Evolutionary conservation across 2,329 filamentous ascomycete species (phyloP).

Genomic region (Aspergillus sp.): DNA sequence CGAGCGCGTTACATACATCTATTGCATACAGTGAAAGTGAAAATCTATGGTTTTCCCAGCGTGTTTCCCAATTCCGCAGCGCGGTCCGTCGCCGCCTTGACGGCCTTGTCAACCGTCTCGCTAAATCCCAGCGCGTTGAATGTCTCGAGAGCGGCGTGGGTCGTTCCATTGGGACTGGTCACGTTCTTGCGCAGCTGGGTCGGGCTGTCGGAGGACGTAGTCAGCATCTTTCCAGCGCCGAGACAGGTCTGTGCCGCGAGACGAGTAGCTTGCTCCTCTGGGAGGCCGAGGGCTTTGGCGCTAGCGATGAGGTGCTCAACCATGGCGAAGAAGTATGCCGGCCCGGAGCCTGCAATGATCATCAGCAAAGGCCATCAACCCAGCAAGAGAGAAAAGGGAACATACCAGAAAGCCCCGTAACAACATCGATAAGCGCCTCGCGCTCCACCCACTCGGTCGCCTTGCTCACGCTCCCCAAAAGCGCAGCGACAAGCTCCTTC

Average conservation of each 20-base stretch:
- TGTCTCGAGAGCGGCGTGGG: constrained; percentile 37
- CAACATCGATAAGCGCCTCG: constrained; percentile 41
- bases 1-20: background rate
- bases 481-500: constrained; percentile 36
- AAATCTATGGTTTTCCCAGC: constrained; percentile 23
- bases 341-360: constrained; percentile 35
- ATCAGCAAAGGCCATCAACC: background rate
- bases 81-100: constrained; percentile 36
- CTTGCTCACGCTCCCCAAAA: constrained; percentile 38
- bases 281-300: constrained; percentile 36
- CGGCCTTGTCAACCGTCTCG: constrained; percentile 38
- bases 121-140: constrained; percentile 36
- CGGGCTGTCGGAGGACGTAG: constrained; percentile 35
- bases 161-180: constrained; percentile 42
- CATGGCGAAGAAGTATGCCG: constrained; percentile 44
- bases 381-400: background rate
- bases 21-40: background rate
- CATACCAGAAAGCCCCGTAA: constrained; percentile 42
- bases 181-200: constrained; percentile 42
- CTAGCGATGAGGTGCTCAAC: constrained; percentile 40
- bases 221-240: constrained; percentile 41
- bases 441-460: constrained; percentile 41
- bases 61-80: constrained; percentile 38
- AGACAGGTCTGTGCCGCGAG: constrained; percentile 41
- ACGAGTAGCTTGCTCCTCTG: constrained; percentile 39